Conservation (phyloP, 768 basidiomycete genomes). For the Mycena latifolia region DNA sequence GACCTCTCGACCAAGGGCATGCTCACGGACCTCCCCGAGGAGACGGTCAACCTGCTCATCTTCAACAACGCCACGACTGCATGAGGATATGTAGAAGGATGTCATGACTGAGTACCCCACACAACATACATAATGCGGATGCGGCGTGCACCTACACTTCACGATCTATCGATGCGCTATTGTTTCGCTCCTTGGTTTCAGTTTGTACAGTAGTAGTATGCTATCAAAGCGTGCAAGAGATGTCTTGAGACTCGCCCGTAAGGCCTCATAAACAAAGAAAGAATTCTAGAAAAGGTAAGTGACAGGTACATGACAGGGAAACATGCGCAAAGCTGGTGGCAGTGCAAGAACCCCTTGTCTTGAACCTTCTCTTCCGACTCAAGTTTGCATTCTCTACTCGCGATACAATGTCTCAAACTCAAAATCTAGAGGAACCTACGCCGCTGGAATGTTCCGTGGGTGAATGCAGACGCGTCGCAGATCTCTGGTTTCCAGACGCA, state of each 20-base stretch:
- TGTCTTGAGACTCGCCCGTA: too few species aligned
- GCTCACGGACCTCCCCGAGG: slow-evolving; percentile 61
- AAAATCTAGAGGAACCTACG: too few species aligned
- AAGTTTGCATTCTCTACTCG: too few species aligned
- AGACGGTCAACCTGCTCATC: slow-evolving; percentile 79
- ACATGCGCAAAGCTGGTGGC: too few species aligned
- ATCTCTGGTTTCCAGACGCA: background rate
- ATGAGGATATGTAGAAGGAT: background rate
- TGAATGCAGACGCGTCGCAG: background rate
- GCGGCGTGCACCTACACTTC: background rate
- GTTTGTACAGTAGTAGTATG: slow-evolving; percentile 11
- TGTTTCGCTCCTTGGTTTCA: background rate
- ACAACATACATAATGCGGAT: slow-evolving; percentile 1
- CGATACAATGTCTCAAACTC: too few species aligned
- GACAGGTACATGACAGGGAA: too few species aligned
- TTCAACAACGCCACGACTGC: slow-evolving; percentile 81
- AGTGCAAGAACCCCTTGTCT: too few species aligned
- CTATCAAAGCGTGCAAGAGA: slow-evolving; percentile 3
- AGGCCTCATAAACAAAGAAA: too few species aligned
- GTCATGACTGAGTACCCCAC: background rate
- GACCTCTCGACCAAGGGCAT: slow-evolving; percentile 65
- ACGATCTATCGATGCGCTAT: background rate
- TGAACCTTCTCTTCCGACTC: background rate
- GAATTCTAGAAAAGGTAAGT: too few species aligned
- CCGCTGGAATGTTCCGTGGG: too few species aligned